These are phyloP conservation scores for Vaccinium macrocarpon DNA, from an alignment of 148 eudicot genomes.

Conservation along the genomic window DNA sequence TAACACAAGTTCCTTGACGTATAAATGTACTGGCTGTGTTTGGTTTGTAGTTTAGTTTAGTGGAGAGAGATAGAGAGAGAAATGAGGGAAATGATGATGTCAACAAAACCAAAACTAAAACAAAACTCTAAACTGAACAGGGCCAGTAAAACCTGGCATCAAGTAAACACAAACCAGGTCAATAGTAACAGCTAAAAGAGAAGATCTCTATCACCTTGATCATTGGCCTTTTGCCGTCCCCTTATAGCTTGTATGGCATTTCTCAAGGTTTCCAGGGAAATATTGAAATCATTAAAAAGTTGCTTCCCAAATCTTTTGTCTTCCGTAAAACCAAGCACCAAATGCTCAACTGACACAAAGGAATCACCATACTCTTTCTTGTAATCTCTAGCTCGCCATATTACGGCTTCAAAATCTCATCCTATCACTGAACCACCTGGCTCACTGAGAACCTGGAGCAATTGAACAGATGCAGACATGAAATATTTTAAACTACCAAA, in stretches of 20 bases:
- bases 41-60: too few species aligned
- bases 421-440: conserved; percentile 91
- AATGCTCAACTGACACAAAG: conserved; percentile 95
- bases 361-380: conserved; percentile 89
- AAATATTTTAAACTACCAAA: background rate
- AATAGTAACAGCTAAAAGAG: background rate
- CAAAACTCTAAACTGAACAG: too few species aligned
- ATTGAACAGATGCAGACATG: background rate
- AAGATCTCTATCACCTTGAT: conserved; percentile 56
- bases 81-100: too few species aligned
- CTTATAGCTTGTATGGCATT: conserved; percentile 70
- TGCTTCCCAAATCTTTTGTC: conserved; percentile 91
- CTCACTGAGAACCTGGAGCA: conserved; percentile 72
- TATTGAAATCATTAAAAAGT: conserved; percentile 65
- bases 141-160: background rate
- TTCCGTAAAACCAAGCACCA: conserved; percentile 75
- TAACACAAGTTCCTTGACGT: background rate
- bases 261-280: conserved; percentile 50
- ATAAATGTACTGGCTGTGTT: conserved; percentile 3
- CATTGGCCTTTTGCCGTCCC: conserved; percentile 81
- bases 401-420: conserved; percentile 72
- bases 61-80: too few species aligned
- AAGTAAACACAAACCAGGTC: background rate
- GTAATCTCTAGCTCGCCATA: conserved; percentile 70
- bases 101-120: too few species aligned